Conservation (phyloP, 306 rosid genomes). For the Quillaja saponaria region DNA sequence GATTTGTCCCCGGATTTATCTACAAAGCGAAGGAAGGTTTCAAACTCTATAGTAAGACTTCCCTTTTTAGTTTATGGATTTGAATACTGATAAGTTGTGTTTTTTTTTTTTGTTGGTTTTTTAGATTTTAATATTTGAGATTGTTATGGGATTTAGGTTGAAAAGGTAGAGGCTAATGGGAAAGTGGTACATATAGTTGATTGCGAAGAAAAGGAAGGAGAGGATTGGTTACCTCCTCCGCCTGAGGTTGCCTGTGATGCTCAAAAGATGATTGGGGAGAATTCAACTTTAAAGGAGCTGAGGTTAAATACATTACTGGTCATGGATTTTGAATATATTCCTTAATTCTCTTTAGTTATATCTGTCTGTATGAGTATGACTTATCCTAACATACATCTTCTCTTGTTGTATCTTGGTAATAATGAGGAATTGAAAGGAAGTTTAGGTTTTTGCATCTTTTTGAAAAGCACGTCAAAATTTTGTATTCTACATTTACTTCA, state of each 20-base stretch:
- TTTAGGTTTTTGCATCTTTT: too few relatives aligned
- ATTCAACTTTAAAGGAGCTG: constrained; percentile 68
- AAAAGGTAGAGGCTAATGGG: constrained; percentile 28
- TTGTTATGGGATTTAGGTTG: constrained; percentile 40
- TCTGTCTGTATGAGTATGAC: too few relatives aligned
- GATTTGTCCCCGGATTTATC: constrained; percentile 31
- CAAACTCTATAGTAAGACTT: constrained; percentile 26
- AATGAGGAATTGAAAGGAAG: too few relatives aligned
- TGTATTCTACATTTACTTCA: too few relatives aligned
- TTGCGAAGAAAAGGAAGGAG: constrained; percentile 58
- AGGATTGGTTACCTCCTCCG: constrained; percentile 94
- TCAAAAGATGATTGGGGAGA: constrained; percentile 34
- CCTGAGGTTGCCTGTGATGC: constrained; percentile 53
- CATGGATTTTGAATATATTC: too few relatives aligned
- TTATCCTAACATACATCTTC: too few relatives aligned
- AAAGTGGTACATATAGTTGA: constrained; percentile 36
- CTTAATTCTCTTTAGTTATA: too few relatives aligned
- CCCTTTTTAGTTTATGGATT: background rate
- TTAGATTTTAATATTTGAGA: constrained; percentile 8
- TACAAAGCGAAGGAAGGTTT: constrained; percentile 47
- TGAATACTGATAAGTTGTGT: background rate
- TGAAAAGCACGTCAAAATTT: too few relatives aligned
- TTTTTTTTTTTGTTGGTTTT: constrained; percentile 7
- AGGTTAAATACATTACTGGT: constrained; percentile 71
- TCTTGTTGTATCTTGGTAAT: too few relatives aligned